Conservation (phyloP, 2,329 filamentous ascomycete genomes). For the Cytospora mali region DNA sequence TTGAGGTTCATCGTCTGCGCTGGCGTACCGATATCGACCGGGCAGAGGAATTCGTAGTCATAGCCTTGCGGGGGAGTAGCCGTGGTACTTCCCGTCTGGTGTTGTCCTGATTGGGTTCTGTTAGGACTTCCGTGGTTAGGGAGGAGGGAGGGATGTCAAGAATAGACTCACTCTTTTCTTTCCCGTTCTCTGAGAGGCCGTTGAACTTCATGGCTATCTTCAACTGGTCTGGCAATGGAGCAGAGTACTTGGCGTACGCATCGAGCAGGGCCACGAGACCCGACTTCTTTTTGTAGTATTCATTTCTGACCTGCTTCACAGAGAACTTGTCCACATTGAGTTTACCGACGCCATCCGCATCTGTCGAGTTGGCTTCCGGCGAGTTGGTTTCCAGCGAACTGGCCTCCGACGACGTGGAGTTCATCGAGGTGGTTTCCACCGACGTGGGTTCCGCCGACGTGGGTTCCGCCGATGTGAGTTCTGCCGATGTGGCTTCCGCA, state of each 20-base stretch:
- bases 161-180: slow-evolving; percentile 4
- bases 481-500: no score
- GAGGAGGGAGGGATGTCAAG: neutral
- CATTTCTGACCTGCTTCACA: slow-evolving; percentile 4
- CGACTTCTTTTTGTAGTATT: neutral
- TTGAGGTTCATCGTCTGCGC: slow-evolving; percentile 61
- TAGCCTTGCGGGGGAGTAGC: slow-evolving; percentile 42
- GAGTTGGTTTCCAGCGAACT: no score
- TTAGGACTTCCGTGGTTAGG: neutral
- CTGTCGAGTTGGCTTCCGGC: no score
- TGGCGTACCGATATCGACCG: slow-evolving; percentile 60
- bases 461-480: no score
- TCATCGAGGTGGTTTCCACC: no score
- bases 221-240: neutral
- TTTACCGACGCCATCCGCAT: neutral
- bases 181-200: neutral
- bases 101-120: neutral
- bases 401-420: neutral
- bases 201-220: slow-evolving; percentile 3
- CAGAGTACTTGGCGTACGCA: slow-evolving; percentile 6
- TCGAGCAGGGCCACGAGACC: slow-evolving; percentile 14
- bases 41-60: slow-evolving; percentile 56
- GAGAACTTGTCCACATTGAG: neutral
- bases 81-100: neutral
- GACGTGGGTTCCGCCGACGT: no score